Conservation (phyloP, 2,329 filamentous ascomycete genomes). For the Epicoccum nigrum region DNA sequence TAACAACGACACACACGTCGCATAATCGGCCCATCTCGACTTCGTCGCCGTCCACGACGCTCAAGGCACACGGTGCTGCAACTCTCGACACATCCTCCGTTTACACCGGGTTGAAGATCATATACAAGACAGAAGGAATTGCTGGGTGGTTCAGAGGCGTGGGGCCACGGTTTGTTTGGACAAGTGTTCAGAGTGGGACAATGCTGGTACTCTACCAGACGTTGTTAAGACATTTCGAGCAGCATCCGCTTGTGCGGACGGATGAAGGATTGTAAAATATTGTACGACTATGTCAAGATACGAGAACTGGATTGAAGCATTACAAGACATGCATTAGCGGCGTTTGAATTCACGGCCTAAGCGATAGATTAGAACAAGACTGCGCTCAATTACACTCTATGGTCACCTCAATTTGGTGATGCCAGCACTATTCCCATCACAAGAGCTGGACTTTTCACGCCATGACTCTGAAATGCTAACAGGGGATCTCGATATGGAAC, state of each 20-base stretch:
- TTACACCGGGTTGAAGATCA: conserved; percentile 79
- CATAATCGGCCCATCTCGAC: conserved; percentile 79
- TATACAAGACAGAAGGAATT: conserved; percentile 88
- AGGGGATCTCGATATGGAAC: too few species aligned
- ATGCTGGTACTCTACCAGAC: conserved; percentile 97
- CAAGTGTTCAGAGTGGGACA: conserved; percentile 92
- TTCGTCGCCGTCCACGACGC: conserved; percentile 83
- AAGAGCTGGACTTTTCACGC: too few species aligned
- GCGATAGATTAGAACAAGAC: conserved; percentile 19
- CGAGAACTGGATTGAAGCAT: conserved; percentile 5
- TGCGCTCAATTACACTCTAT: conserved; percentile 4
- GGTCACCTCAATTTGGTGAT: background rate
- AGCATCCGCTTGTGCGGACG: conserved; percentile 49
- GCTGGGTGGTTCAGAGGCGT: conserved; percentile 94
- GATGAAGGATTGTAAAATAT: conserved; percentile 26
- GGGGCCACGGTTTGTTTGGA: conserved; percentile 92
- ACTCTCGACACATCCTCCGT: conserved; percentile 90
- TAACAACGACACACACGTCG: conserved; percentile 30
- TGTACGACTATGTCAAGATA: conserved; percentile 23
- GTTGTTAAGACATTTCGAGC: conserved; percentile 77
- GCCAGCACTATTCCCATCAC: too few species aligned
- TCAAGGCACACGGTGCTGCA: conserved; percentile 77
- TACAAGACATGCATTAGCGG: conserved; percentile 23
- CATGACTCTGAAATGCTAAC: too few species aligned
- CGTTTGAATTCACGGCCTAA: conserved; percentile 19